Base-by-base conservation (phyloP, 2,329 filamentous ascomycete species). In the Calycina herbarum region DNA sequence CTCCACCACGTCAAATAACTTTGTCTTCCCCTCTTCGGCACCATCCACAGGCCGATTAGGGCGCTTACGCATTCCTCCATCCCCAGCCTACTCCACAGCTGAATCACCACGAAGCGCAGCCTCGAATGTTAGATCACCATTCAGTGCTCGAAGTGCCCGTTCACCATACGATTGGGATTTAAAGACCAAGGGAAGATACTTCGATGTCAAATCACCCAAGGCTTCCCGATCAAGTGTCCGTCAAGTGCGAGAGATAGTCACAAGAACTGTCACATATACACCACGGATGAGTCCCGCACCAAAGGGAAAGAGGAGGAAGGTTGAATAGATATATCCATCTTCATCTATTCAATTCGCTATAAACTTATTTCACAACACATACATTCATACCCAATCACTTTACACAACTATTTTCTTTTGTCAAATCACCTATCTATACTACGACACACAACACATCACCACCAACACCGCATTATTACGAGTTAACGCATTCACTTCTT, bases 201-300 rank as follows among this genome's bases (percentile, higher is more conserved):
- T 86, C 66, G 89, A 90, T 63, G 78, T 81, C 74, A 82, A 81
- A 75, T 73, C 80, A 62, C 79, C 84, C 29, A 85, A 86, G 75
- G 75, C 83, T 17, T 81, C 85, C 51, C 85, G 83, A 70, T 87
- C 88, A 38, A 88, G 83, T 72, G 82, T 89, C 64, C 86, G 89
- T 67, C 85, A 90, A 75, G 93, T 97, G 66, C 84, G 92, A 63
- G 93, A 97, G 77, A 93, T 97, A 4, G 91, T 97, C 62, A 97
- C 94, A n/a, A 86, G 93, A 72, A 97, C 93, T 17, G 92, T 97
- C 66, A 97, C 92, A 51, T 97, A 96, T 79, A 96, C 92, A 76
- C 90, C 88, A 67, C 84, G 89, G 70, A 92, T 98, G 81, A 91
- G 93, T 70, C 92, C 94, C 29, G 93, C 94, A 45, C 94, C 93